These are phyloP conservation scores for Chlorella sorokiniana DNA, from an alignment of 139 green algal genomes.

Conservation along the genomic window DNA sequence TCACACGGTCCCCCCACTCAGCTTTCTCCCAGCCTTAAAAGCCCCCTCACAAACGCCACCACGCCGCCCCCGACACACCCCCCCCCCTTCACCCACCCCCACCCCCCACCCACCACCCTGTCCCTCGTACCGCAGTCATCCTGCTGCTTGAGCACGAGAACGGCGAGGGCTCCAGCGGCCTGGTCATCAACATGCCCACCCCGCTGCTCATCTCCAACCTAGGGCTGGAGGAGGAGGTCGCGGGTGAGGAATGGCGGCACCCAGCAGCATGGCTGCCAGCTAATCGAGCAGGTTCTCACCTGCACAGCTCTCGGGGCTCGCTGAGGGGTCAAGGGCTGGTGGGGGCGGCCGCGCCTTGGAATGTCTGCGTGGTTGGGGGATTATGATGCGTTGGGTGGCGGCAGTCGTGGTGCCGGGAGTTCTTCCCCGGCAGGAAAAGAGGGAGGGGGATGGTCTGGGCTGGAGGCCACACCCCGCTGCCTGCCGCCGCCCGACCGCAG, in stretches of 20 bases:
- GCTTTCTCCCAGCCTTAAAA: too few species aligned
- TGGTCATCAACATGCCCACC: slow-evolving; percentile 47
- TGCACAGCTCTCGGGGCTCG: background rate
- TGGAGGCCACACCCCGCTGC: background rate
- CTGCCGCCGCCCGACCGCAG: background rate
- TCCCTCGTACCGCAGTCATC: background rate
- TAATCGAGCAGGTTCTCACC: background rate
- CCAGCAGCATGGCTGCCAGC: background rate
- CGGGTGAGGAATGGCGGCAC: background rate
- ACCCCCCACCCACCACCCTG: background rate
- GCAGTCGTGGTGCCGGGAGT: too few species aligned
- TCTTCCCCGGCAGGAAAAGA: too few species aligned
- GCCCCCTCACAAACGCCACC: too few species aligned
- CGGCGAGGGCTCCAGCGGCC: slow-evolving; percentile 18
- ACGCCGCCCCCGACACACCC: background rate
- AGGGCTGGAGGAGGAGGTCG: slow-evolving; percentile 39
- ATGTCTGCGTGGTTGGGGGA: too few species aligned
- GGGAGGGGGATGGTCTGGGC: too few species aligned
- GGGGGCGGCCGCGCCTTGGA: too few species aligned
- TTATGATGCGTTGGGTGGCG: too few species aligned
- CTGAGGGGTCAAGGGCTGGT: too few species aligned
- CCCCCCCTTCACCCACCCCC: background rate
- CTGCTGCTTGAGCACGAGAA: slow-evolving; percentile 33
- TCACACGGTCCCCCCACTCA: too few species aligned
- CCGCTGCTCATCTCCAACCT: slow-evolving; percentile 31